Evolutionary conservation across 352 stramenopile species (phyloP), one percentile per base, ranked within the genome.

Genomic region (Phytophthora hibernalis): DNA sequence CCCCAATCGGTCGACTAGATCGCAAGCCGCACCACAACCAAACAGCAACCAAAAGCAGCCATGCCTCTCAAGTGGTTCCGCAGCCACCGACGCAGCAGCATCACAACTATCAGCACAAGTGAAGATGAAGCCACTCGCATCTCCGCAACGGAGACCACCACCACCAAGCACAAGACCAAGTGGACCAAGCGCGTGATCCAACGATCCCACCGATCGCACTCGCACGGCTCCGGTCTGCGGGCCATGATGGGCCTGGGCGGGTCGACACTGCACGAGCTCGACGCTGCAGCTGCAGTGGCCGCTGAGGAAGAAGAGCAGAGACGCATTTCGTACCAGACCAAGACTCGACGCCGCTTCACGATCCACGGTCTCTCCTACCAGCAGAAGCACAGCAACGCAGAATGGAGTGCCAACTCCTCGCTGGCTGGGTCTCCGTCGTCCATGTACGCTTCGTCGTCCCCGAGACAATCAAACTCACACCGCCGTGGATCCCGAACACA

Each of bases 21-120:
- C 54, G 26, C 63, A 76, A 68, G 52, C 35, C 54, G n/a, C 20
- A 47, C 52, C 20, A 50, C 1, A 40, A 58, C 12, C 33, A 5
- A 47, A 22, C 37, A 44, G 12, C 47, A 15, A 49, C 44, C 21
- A 61, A 15, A 6, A 33, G 18, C 38, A 24, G 38, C 18, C 40
- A 76, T 76, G 68, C 63, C 57, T 21, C 40, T 76, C 15, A 69
- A 73, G 21, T 76, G 68, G 68, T 70, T 76, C 38, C 60, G 42
- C 24, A 37, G 47, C 20, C 60, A 73, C 37, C 68, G 53, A 28
- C 55, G 57, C 6, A 62, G 40, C 42, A 65, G 65, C 44, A 53
- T 26, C 20, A 33, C 16, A 24, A 60, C 42, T 18, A 48, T 22
- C 15, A 31, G 42, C 18, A 28, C 44, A 76, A 68, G 31, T 28